Conservation (phyloP, 2,329 filamentous ascomycete species). For the Alternaria alternata region DNA sequence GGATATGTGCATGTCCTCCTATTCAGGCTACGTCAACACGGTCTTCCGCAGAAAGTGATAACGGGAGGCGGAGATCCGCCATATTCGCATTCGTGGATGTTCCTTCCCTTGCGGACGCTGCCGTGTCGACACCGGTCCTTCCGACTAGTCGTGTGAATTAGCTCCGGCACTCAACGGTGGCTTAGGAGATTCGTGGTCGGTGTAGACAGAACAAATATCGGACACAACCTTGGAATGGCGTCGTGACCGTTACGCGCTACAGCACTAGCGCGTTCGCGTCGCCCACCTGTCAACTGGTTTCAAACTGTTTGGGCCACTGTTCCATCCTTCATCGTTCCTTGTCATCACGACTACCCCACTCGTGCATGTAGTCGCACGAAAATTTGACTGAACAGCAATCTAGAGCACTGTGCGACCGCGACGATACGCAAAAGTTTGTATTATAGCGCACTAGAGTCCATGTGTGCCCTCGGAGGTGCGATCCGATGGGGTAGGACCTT, state of each 20-base stretch:
- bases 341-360: background rate
- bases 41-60: background rate
- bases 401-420: background rate
- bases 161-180: background rate
- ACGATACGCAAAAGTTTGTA: background rate
- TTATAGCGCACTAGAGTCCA: background rate
- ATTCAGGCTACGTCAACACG: background rate
- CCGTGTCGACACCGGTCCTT: background rate
- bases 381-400: background rate
- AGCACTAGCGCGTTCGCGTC: background rate
- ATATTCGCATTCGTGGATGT: background rate
- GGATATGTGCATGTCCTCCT: background rate
- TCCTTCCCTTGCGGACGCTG: background rate
- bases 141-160: background rate
- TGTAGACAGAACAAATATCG: background rate
- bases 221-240: background rate
- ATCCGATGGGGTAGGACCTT: slow-evolving; percentile 3
- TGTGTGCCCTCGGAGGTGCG: slow-evolving; percentile 2
- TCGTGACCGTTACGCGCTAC: background rate
- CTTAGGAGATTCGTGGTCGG: background rate
- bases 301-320: background rate
- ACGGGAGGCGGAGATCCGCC: background rate
- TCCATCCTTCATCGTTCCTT: slow-evolving; percentile 4
- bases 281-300: background rate
- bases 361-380: background rate